Evolutionary conservation across 345 rosid species (phyloP).

Genomic region (Linum lewisii): DNA sequence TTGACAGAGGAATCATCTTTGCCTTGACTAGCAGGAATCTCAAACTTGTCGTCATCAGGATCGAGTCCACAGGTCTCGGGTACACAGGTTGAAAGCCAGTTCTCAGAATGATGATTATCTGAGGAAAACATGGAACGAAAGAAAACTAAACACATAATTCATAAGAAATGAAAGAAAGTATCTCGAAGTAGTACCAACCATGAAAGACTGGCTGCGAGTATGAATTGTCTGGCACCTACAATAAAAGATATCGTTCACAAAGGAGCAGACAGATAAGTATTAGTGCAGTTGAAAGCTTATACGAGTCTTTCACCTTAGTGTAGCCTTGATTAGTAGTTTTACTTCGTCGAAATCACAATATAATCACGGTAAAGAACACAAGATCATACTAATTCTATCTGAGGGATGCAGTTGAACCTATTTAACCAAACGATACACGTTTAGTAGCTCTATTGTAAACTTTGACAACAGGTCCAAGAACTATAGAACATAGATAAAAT

Average conservation of each 20-base stretch:
- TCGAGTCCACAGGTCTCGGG: constrained; percentile 47
- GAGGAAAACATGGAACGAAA: constrained; percentile 2
- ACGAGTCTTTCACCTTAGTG: no score
- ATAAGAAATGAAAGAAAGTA: neutral
- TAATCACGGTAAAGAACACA: no score
- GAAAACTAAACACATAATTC: neutral
- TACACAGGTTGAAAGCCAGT: constrained; percentile 58
- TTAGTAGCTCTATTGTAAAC: no score
- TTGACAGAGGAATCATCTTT: constrained; percentile 19
- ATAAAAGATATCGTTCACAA: neutral
- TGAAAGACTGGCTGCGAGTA: constrained; percentile 21
- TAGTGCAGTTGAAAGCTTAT: neutral
- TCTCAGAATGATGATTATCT: constrained; percentile 53
- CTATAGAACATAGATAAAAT: no score
- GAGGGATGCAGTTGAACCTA: neutral
- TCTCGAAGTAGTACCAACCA: constrained; percentile 29
- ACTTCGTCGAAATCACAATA: no score
- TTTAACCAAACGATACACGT: no score
- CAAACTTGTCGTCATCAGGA: constrained; percentile 30
- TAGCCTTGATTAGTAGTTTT: no score
- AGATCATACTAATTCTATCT: neutral
- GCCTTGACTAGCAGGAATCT: constrained; percentile 18
- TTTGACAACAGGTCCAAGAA: no score
- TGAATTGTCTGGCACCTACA: constrained; percentile 28
- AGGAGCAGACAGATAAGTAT: neutral